Evolutionary conservation across 768 basidiomycete species (phyloP).

Genomic region (Dioszegia crocea): DNA sequence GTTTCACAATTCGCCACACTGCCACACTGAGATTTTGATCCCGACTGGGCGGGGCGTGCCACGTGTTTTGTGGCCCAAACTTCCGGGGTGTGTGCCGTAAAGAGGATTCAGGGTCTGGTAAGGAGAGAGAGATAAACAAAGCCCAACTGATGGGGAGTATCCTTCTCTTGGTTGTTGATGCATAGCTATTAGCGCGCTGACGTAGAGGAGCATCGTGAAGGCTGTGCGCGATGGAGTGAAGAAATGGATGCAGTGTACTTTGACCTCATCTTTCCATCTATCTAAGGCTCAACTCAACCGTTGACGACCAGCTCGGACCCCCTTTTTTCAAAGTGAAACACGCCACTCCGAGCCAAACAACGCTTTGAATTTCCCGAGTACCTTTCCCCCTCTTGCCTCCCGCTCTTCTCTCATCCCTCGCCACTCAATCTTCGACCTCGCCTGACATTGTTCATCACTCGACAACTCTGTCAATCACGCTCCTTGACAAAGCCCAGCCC

Average conservation of each 20-base stretch:
- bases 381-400: not conserved
- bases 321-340: not conserved
- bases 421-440: too few species aligned
- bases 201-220: too few species aligned
- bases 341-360: not conserved
- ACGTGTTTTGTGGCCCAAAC: too few species aligned
- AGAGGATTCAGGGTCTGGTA: not conserved
- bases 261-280: too few species aligned
- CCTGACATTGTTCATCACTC: too few species aligned
- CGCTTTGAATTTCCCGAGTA: not conserved
- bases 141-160: not conserved
- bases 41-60: not conserved
- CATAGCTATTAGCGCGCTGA: too few species aligned
- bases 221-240: too few species aligned
- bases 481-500: too few species aligned
- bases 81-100: not conserved
- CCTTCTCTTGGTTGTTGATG: not conserved
- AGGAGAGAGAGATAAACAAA: not conserved
- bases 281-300: too few species aligned
- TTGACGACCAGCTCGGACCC: not conserved
- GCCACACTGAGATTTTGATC: slow-evolving; percentile 4
- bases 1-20: not conserved
- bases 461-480: too few species aligned
- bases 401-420: not conserved
- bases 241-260: too few species aligned